A percentile compares a stretch with the other conserved stretches of the same genome.
phyloP scores from a whole-genome alignment of 139 green algal genomes.

The Asterochloris erici region DNA sequence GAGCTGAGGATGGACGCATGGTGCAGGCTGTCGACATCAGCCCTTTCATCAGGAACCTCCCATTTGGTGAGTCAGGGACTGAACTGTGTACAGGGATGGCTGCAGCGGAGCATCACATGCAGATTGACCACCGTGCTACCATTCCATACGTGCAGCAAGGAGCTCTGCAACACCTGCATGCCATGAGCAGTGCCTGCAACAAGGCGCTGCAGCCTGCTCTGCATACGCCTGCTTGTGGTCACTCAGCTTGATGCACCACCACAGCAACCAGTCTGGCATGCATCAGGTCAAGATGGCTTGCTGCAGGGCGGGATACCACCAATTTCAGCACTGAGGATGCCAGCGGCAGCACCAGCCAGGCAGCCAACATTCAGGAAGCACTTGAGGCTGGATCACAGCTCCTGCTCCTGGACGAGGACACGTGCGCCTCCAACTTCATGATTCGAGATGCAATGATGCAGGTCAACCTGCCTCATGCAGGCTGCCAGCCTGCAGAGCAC shows the following conservation, averaged over 20 bases:
- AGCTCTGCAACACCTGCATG: no score
- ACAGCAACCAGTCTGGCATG: no score
- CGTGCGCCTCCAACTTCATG: slow-evolving; percentile 75
- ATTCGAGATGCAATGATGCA: slow-evolving; percentile 62
- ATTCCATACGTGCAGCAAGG: no score
- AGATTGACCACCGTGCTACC: no score
- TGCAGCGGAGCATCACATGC: no score
- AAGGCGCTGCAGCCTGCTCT: no score
- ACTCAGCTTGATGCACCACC: no score
- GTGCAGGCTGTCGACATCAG: slow-evolving; percentile 66
- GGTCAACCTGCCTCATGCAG: not conserved
- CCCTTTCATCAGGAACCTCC: slow-evolving; percentile 63
- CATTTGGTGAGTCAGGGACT: slow-evolving; percentile 16
- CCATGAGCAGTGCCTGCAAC: no score
- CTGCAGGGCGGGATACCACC: slow-evolving; percentile 33
- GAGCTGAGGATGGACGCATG: slow-evolving; percentile 62
- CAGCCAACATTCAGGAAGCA: slow-evolving; percentile 61
- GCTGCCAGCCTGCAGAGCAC: no score
- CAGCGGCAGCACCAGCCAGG: slow-evolving; percentile 60
- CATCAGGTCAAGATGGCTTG: no score
- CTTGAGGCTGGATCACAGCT: slow-evolving; percentile 39
- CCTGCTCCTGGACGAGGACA: slow-evolving; percentile 74
- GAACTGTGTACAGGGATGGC: no score
- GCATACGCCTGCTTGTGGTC: no score
- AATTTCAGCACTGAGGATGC: slow-evolving; percentile 56